These are phyloP conservation scores for Karstenula rhodostoma DNA, from an alignment of 2,329 filamentous ascomycete genomes.

Conservation along the genomic window DNA sequence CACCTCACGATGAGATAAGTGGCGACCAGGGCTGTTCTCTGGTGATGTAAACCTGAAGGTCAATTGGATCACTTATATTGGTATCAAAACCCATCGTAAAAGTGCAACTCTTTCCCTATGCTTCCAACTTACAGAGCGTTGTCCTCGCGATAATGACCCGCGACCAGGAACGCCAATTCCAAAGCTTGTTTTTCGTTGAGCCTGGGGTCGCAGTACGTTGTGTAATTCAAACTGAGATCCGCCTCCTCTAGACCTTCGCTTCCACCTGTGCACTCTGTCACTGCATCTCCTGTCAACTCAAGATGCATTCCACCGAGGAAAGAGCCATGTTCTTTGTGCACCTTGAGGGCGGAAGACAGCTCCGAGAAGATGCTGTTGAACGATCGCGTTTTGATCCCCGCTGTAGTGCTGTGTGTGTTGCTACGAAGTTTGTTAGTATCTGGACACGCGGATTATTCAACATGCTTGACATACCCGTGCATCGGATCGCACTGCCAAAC, in stretches of 20 bases:
- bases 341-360: slow-evolving; percentile 80
- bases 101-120: background rate
- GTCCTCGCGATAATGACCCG: slow-evolving; percentile 74
- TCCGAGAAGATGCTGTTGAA: slow-evolving; percentile 92
- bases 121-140: slow-evolving; percentile 21
- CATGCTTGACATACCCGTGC: slow-evolving; percentile 70
- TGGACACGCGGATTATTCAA: background rate
- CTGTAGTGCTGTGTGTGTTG: slow-evolving; percentile 70
- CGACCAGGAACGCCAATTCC: slow-evolving; percentile 92
- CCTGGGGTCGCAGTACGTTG: slow-evolving; percentile 92
- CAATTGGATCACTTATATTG: slow-evolving; percentile 5
- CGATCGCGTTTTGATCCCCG: slow-evolving; percentile 88
- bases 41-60: background rate
- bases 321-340: slow-evolving; percentile 83
- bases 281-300: slow-evolving; percentile 92
- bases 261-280: slow-evolving; percentile 94
- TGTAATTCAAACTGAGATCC: slow-evolving; percentile 89
- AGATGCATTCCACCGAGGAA: slow-evolving; percentile 94
- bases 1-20: background rate
- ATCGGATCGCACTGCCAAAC: slow-evolving; percentile 99
- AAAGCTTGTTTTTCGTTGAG: slow-evolving; percentile 98
- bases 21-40: background rate
- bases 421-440: slow-evolving; percentile 29
- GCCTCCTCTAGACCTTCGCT: slow-evolving; percentile 87
- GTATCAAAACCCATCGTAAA: background rate